Evolutionary conservation across 208 protist genomes (phyloP), one percentile per base, ranked within the genome.

Genomic region (Crithidia expoeki): DNA sequence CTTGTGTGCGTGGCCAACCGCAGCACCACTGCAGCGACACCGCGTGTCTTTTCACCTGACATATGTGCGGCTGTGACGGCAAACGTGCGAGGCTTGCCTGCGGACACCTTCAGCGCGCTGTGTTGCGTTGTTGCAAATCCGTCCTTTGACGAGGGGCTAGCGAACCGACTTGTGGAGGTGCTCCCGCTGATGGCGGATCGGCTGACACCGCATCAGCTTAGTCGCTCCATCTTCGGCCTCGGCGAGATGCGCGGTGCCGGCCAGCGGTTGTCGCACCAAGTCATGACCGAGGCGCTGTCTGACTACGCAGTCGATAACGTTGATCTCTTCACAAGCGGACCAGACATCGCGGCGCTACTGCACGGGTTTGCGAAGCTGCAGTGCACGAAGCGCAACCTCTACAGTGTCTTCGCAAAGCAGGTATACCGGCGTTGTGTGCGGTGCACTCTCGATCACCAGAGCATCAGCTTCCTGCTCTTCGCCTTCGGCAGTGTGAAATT

Each of bases 401-500:
- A 92, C 73, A 88, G 72, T 49, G 87, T 93, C 4, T 86, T 91
- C 58, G 36, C 86, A 7, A 71, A 46, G 19, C 81, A 80, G 14
- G 75, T 96, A 4, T 36, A 60, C 9, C 50, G 69, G 40, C 84
- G 92, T 3, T 63, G 78, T 27, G 64, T 94, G 34, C 56, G 79
- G 2, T 56, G 60, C 21, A 87, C 83, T 25, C 67, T 96, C 28
- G 69, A 89, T 52, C 85, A 76, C 16, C 25, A 65, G 14, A 59
- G 78, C 21, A 81, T 92, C 27, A 82, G 68, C 17, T 59, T 92
- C 7, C 72, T 76, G 21, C 59, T 96, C 36, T 72, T 58, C 36
- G 92, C 88, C n/a, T 87, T 94, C 73, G 92, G 92, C 19, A 65
- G 74, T 10, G 83, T 59, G 14, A 88, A 88, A 51, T 96, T 88